Conservation (phyloP, 805 yeast genomes). For the Ogataea wickerhamii region DNA sequence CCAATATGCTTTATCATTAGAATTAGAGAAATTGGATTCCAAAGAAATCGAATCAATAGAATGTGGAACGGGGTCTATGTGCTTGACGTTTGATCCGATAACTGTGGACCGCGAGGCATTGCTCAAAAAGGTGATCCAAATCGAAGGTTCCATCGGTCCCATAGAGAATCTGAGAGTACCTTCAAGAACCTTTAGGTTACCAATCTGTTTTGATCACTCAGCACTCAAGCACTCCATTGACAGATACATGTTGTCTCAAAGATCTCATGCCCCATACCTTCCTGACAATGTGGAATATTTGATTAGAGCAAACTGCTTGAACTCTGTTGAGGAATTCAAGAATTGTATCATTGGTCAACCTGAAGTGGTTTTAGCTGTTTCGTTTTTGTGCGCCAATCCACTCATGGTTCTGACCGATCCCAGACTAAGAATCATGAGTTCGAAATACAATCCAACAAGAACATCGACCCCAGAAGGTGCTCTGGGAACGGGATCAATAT, state of each 20-base stretch:
- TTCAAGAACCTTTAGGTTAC: slow-evolving; percentile 77
- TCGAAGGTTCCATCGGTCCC: slow-evolving; percentile 69
- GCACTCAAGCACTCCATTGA: slow-evolving; percentile 83
- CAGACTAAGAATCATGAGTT: slow-evolving; percentile 83
- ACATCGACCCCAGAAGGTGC: slow-evolving; percentile 95
- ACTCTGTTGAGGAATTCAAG: slow-evolving; percentile 69
- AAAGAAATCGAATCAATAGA: slow-evolving; percentile 90
- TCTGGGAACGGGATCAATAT: slow-evolving; percentile 97
- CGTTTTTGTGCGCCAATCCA: slow-evolving; percentile 96
- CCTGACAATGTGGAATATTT: slow-evolving; percentile 96
- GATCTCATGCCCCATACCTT: slow-evolving; percentile 93
- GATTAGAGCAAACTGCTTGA: slow-evolving; percentile 79
- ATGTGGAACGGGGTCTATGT: slow-evolving; percentile 92
- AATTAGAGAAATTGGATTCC: slow-evolving; percentile 60
- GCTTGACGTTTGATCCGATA: slow-evolving; percentile 73
- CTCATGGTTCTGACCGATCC: slow-evolving; percentile 98
- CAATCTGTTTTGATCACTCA: slow-evolving; percentile 94
- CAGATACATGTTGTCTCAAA: slow-evolving; percentile 88
- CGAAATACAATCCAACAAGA: slow-evolving; percentile 94
- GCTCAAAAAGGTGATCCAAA: slow-evolving; percentile 59
- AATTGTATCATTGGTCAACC: slow-evolving; percentile 85
- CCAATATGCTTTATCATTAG: slow-evolving; percentile 72
- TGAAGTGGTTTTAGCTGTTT: slow-evolving; percentile 92
- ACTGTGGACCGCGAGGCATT: slow-evolving; percentile 57
- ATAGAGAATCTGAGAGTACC: slow-evolving; percentile 80